A percentile compares a stretch with the other conserved stretches of the same genome.
phyloP scores from a whole-genome alignment of 192 early-diverging fungal species.

The Coemansia sp. region DNA sequence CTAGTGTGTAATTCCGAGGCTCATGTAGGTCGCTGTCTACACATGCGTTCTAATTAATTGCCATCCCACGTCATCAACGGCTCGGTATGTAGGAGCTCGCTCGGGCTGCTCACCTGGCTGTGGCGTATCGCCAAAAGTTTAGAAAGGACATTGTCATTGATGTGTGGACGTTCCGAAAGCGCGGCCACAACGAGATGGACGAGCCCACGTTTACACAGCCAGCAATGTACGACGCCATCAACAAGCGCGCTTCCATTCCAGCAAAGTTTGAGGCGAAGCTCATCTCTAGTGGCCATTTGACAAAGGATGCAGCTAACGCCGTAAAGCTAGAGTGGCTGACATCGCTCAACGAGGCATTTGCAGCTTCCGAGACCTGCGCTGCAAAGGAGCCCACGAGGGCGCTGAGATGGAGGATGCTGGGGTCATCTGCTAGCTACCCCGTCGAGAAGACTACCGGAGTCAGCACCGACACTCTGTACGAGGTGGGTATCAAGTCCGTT shows the following conservation, averaged over 20 bases:
- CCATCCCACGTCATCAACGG: background rate
- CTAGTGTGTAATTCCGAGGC: background rate
- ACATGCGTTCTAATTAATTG: background rate
- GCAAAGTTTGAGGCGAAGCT: slow-evolving; percentile 71
- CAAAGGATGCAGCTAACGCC: slow-evolving; percentile 13
- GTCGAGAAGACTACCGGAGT: slow-evolving; percentile 60
- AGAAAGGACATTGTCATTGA: slow-evolving; percentile 94
- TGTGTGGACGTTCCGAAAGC: slow-evolving; percentile 89
- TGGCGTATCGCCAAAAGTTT: slow-evolving; percentile 90
- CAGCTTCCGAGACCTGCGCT: slow-evolving; percentile 23
- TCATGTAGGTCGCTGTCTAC: background rate
- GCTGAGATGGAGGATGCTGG: slow-evolving; percentile 22
- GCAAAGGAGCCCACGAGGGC: slow-evolving; percentile 17
- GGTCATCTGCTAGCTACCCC: slow-evolving; percentile 3
- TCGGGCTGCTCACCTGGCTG: slow-evolving; percentile 75
- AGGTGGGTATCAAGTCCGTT: slow-evolving; percentile 78
- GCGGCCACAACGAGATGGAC: slow-evolving; percentile 98
- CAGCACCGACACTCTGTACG: slow-evolving; percentile 56
- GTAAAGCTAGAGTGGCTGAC: slow-evolving; percentile 24
- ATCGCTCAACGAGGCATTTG: slow-evolving; percentile 32
- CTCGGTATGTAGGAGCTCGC: slow-evolving; percentile 69
- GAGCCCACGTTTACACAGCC: slow-evolving; percentile 98
- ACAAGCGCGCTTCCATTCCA: slow-evolving; percentile 75
- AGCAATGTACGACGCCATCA: slow-evolving; percentile 89
- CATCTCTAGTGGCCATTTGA: slow-evolving; percentile 22